A percentile compares a stretch with the other conserved stretches of the same genome.
phyloP scores from a whole-genome alignment of 768 basidiomycete genomes.

The Gelatoporia subvermispora region DNA sequence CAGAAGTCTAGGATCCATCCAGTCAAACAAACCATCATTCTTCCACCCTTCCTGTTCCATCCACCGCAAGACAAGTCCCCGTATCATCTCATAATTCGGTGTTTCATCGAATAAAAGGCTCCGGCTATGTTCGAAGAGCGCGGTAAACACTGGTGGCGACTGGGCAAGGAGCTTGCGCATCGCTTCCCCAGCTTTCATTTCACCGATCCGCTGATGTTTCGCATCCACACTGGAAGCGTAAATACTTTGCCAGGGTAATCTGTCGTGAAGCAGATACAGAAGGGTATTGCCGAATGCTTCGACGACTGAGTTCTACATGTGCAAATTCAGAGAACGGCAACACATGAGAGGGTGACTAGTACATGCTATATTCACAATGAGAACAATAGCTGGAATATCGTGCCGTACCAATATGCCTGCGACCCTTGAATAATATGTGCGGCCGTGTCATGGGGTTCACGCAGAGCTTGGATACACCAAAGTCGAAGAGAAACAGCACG shows the following conservation, averaged over 20 bases:
- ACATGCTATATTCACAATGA: too few relatives aligned
- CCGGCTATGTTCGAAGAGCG: slow-evolving; percentile 13
- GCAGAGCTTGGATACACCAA: too few relatives aligned
- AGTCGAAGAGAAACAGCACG: too few relatives aligned
- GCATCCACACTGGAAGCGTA: neutral
- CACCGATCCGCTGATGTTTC: slow-evolving; percentile 5
- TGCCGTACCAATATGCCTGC: too few relatives aligned
- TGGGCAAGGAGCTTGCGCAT: neutral
- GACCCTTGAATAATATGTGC: too few relatives aligned
- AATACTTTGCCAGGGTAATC: slow-evolving; percentile 21
- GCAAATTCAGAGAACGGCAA: too few relatives aligned
- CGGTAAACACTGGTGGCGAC: slow-evolving; percentile 10
- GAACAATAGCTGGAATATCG: too few relatives aligned
- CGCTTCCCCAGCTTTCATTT: slow-evolving; percentile 13
- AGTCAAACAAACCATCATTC: slow-evolving; percentile 8
- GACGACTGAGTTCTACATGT: slow-evolving; percentile 15
- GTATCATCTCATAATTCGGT: slow-evolving; percentile 17
- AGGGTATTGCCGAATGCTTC: slow-evolving; percentile 18
- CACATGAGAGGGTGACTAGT: too few relatives aligned
- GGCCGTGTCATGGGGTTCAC: too few relatives aligned
- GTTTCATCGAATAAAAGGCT: slow-evolving; percentile 16
- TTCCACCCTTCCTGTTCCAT: slow-evolving; percentile 7
- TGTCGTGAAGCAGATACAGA: slow-evolving; percentile 17
- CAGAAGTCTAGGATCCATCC: neutral
- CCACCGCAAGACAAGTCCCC: slow-evolving; percentile 8